Evolutionary conservation across 495 filamentous ascomycete species (phyloP), one percentile per base, ranked within the genome.

Genomic region (Aspergillus diversus): DNA sequence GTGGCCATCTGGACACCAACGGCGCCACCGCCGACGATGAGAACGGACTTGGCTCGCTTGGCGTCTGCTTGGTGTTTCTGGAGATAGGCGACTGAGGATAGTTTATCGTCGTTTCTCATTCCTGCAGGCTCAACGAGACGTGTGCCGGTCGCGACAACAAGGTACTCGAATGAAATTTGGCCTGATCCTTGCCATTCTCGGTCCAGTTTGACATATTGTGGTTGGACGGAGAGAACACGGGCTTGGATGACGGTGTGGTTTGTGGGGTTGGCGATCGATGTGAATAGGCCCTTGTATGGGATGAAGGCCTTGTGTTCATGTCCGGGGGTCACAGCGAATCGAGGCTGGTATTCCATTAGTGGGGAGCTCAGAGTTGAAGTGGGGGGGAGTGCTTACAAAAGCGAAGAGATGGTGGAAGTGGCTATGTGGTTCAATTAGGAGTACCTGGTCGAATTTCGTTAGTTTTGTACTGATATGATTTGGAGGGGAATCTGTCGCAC

Each of bases 1-100:
- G 81, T 79, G 0, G 85, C 85, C 68, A 87, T 72, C 71, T 89
- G 82, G 0, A 89, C 80, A 1, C 86, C 86, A 0, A 86, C 85
- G 5, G 86, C 83, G 2, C 87, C 87, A 1, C 84, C 87, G 4
- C 87, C 87, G 1, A 87, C 79, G 17, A 89, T 78, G 5, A 83
- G 73, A 55, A 89, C 78, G 0, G 77, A 79, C 31, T 76, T 66
- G 3, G 82, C 67, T 5, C 60, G 46, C 55, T 78, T 73, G 2
- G 77, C 67, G 31, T 70, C 67, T 1, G 62, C 65, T 55, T 80
- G 77, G 61, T 80, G 77, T 5, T 67, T 73, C 43, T 77, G 75
- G 5, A 80, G 65, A 57, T 78, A 80, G 3, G 70, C 61, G 31
- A 78, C 73, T 0, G 75, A 80, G 21, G 64, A 80, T 1, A 52